Evolutionary conservation across 2,329 filamentous ascomycete genomes (phyloP), one percentile per base, ranked within the genome.

Genomic region (Xylariaceae sp.): DNA sequence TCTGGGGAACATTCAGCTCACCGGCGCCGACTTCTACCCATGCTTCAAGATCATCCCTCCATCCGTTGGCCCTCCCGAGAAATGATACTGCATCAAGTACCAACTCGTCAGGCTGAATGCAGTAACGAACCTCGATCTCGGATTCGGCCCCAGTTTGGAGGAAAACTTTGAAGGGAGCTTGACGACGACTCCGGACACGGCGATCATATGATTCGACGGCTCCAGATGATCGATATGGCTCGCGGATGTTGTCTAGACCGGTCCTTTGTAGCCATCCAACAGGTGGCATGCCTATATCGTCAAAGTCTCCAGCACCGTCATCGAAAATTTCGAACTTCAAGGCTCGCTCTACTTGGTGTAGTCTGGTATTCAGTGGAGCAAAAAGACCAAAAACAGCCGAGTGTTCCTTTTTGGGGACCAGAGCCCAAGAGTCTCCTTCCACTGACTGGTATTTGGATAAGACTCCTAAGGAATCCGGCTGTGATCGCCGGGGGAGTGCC

Each of bases 241-340:
- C 51, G 42, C 46, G 53, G 22, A 41, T 33, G 11, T 5, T 43
- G 22, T 30, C 19, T 31, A 39, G 14, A 6, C 10, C 15, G 5
- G 2, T 33, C n/a, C 42, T 47, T 31, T 56, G 51, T 43, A 56
- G 48, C 54, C 54, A 56, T 19, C 54, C 36, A 38, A 56, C 42
- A 11, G 42, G 9, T 11, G 54, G 54, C 30, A 48, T 35, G 2
- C 11, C 22, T 11, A 44, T 48, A 18, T 38, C 49, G 11, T 30
- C 47, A 18, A 15, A 4, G 39, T 38, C 17, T 11, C 18, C 18
- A 9, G 39, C 38, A 1, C 12, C 35, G 5, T n/a, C 30, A 5
- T 11, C 19, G 27, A n/a, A 19, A 18, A 48, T 22, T 11, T 14
- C 35, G 14, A 14, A 27, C 4, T 7, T 27, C 4, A 27, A 27